Evolutionary conservation across 768 basidiomycete genomes (phyloP).

Genomic region (Lactifluus volemus): DNA sequence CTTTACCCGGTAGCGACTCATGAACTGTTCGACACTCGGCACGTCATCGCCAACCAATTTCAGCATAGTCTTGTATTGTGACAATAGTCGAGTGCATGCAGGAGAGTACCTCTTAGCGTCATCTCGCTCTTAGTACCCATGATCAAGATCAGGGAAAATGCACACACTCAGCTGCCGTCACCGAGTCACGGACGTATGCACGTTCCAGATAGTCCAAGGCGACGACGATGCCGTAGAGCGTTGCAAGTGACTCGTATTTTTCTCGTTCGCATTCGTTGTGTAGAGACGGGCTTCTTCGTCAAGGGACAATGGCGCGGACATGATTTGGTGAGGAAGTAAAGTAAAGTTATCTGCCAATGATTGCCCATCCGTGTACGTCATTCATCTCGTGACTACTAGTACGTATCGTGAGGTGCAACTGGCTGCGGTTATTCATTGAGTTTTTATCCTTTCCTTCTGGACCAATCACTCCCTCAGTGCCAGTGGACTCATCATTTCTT

Average conservation of each 20-base stretch:
- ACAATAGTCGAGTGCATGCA: slow-evolving; percentile 87
- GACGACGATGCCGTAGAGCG: slow-evolving; percentile 86
- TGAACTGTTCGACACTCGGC: slow-evolving; percentile 80
- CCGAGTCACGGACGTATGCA: slow-evolving; percentile 90
- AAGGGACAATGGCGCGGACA: slow-evolving; percentile 45
- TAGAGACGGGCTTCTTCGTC: slow-evolving; percentile 92
- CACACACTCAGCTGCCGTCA: slow-evolving; percentile 83
- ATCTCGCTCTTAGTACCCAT: slow-evolving; percentile 24
- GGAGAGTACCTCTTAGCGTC: slow-evolving; percentile 77
- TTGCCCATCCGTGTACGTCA: no score
- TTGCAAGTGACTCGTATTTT: slow-evolving; percentile 78
- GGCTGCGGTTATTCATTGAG: no score
- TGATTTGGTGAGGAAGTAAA: not conserved
- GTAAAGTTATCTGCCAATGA: no score
- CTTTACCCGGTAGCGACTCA: slow-evolving; percentile 66
- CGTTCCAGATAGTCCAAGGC: slow-evolving; percentile 91
- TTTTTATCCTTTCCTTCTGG: no score
- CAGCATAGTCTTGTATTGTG: slow-evolving; percentile 95
- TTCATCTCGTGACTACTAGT: not conserved
- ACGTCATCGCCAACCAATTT: slow-evolving; percentile 91
- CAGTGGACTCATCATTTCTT: no score
- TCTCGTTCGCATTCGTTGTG: slow-evolving; percentile 86
- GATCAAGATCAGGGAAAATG: not conserved
- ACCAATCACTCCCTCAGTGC: no score
- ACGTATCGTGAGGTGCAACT: no score